Conservation (phyloP, 2,329 filamentous ascomycete genomes). For the Myotisia sp. region DNA sequence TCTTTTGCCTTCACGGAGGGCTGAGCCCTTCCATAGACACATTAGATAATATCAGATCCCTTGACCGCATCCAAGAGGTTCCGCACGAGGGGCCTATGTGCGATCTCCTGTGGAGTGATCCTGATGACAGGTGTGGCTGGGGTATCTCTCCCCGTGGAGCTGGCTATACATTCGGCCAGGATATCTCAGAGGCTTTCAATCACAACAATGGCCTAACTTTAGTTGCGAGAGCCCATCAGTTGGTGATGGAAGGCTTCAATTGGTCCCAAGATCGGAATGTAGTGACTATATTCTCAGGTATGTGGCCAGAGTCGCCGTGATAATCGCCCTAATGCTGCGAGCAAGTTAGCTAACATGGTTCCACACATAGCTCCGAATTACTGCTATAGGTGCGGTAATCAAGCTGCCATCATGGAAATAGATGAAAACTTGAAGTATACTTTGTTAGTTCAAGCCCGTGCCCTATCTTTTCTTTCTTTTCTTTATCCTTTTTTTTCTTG, state of each 20-base stretch:
- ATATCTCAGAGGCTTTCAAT: conserved; percentile 62
- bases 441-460: conserved; percentile 53
- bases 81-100: conserved; percentile 66
- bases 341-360: background rate
- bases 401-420: conserved; percentile 99
- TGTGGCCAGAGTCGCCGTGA: background rate
- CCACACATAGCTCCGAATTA: conserved; percentile 82
- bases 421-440: conserved; percentile 99
- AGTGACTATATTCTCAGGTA: conserved; percentile 49
- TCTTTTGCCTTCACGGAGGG: conserved; percentile 59
- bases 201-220: conserved; percentile 59
- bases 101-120: conserved; percentile 63
- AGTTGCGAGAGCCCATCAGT: conserved; percentile 59
- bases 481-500: background rate
- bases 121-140: conserved; percentile 57
- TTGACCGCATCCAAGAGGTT: conserved; percentile 60
- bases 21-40: conserved; percentile 60
- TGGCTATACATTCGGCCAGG: conserved; percentile 52
- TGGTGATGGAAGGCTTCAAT: conserved; percentile 68
- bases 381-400: conserved; percentile 96
- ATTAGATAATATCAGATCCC: conserved; percentile 59
- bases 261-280: conserved; percentile 93
- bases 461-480: background rate
- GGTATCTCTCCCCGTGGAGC: conserved; percentile 54
- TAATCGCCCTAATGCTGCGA: background rate